Evolutionary conservation across 2,329 filamentous ascomycete genomes (phyloP).

Genomic region (Colletotrichum graminicola): DNA sequence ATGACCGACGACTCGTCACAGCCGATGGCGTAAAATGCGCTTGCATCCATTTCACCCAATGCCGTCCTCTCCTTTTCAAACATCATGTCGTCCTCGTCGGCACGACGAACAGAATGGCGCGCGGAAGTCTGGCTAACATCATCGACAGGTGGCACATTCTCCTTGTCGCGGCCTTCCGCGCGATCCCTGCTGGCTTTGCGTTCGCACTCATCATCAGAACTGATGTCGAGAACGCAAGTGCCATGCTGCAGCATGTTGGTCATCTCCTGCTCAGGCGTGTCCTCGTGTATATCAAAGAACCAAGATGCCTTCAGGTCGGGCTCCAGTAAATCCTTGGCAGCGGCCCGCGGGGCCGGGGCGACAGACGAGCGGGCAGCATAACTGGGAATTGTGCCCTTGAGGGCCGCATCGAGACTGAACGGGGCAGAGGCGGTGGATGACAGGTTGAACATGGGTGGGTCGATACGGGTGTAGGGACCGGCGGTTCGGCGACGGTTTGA

Average conservation of each 20-base stretch:
- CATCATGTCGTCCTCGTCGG: slow-evolving; percentile 64
- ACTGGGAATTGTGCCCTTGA: slow-evolving; percentile 79
- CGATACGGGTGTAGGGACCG: slow-evolving; percentile 75
- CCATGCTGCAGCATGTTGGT: slow-evolving; percentile 94
- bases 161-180: slow-evolving; percentile 81
- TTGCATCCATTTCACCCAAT: slow-evolving; percentile 74
- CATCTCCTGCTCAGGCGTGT: slow-evolving; percentile 89
- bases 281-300: slow-evolving; percentile 96
- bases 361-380: slow-evolving; percentile 62
- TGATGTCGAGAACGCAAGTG: slow-evolving; percentile 88
- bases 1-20: slow-evolving; percentile 73
- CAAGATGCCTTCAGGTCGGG: slow-evolving; percentile 73
- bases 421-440: slow-evolving; percentile 66
- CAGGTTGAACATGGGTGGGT: slow-evolving; percentile 73
- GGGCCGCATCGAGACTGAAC: slow-evolving; percentile 87
- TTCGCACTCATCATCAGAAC: slow-evolving; percentile 83
- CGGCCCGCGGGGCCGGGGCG: slow-evolving; percentile 46
- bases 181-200: slow-evolving; percentile 64
- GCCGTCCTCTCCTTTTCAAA: slow-evolving; percentile 75
- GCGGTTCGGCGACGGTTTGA: slow-evolving; percentile 75
- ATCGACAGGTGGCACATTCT: slow-evolving; percentile 86
- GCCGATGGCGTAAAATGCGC: slow-evolving; percentile 76
- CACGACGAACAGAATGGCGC: slow-evolving; percentile 50
- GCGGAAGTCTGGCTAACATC: slow-evolving; percentile 71
- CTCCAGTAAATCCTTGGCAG: slow-evolving; percentile 52